Conservation (phyloP, 331 rosid genomes). For the Rosa hybrid region DNA sequence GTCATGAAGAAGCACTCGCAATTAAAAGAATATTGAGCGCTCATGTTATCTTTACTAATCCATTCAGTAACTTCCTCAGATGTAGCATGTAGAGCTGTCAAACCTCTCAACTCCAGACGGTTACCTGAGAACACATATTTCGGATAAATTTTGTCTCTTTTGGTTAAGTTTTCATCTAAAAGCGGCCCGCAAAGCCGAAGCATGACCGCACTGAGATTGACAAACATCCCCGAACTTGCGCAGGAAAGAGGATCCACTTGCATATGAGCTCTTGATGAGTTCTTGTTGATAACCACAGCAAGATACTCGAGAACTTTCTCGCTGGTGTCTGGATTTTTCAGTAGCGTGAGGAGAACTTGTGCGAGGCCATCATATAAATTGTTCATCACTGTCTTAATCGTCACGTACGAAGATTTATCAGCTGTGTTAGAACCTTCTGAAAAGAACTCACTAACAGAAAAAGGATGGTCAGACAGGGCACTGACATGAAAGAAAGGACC, state of each 20-base stretch:
- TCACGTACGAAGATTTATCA: constrained; percentile 80
- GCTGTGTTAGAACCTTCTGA: constrained; percentile 76
- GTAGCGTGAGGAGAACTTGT: constrained; percentile 73
- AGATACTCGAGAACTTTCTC: constrained; percentile 83
- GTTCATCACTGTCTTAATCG: constrained; percentile 80
- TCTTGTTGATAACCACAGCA: constrained; percentile 85
- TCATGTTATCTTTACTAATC: constrained; percentile 48
- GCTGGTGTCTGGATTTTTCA: constrained; percentile 74
- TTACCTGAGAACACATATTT: constrained; percentile 70
- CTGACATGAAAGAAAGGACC: constrained; percentile 94
- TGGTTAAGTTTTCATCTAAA: constrained; percentile 77
- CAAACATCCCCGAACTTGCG: constrained; percentile 99
- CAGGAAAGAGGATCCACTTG: constrained; percentile 88
- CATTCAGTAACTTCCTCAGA: constrained; percentile 89
- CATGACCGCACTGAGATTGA: constrained; percentile 95
- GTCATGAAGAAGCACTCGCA: constrained; percentile 99
- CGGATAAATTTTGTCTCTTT: constrained; percentile 82
- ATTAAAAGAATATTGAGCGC: constrained; percentile 64
- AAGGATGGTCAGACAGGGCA: constrained; percentile 74
- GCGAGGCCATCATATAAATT: constrained; percentile 75
- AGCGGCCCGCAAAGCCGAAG: constrained; percentile 90
- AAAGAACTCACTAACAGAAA: constrained; percentile 57
- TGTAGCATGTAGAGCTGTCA: constrained; percentile 97
- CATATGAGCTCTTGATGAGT: constrained; percentile 92
- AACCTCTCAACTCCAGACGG: constrained; percentile 79